Conservation (phyloP, 2,329 filamentous ascomycete species). For the Hyphodiscus sp. region DNA sequence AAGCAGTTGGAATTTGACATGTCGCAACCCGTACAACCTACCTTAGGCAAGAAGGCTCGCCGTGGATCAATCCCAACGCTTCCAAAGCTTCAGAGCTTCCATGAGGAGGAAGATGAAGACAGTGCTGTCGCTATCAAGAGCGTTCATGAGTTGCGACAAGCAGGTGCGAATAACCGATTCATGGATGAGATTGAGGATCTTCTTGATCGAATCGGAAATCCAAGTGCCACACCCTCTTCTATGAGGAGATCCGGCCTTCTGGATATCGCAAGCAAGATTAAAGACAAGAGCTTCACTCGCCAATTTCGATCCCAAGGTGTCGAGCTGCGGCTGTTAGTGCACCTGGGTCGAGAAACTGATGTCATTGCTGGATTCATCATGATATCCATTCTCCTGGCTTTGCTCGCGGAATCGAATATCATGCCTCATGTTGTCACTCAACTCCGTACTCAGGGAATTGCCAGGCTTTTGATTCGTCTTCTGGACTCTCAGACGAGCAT, state of each 20-base stretch:
- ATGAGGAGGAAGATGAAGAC: constrained; percentile 26
- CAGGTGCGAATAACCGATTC: constrained; percentile 60
- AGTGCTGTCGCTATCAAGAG: constrained; percentile 46
- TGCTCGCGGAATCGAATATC: constrained; percentile 50
- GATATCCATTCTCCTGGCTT: constrained; percentile 53
- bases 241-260: constrained; percentile 52
- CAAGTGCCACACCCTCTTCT: constrained; percentile 40
- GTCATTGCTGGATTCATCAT: constrained; percentile 56
- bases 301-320: constrained; percentile 71
- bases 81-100: constrained; percentile 22
- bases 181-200: constrained; percentile 61
- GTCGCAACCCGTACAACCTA: constrained; percentile 10
- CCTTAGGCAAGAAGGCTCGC: constrained; percentile 16
- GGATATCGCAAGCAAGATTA: constrained; percentile 53
- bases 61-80: constrained; percentile 24
- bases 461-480: constrained; percentile 48
- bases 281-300: constrained; percentile 55
- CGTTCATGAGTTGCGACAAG: constrained; percentile 59
- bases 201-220: constrained; percentile 51
- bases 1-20: constrained; percentile 25
- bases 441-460: constrained; percentile 47
- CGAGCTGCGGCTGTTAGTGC: constrained; percentile 60
- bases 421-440: constrained; percentile 54
- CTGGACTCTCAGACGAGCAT: constrained; percentile 51
- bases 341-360: constrained; percentile 54